Evolutionary conservation across 805 yeast genomes (phyloP).

Genomic region (Yarrowia yakushimensis): DNA sequence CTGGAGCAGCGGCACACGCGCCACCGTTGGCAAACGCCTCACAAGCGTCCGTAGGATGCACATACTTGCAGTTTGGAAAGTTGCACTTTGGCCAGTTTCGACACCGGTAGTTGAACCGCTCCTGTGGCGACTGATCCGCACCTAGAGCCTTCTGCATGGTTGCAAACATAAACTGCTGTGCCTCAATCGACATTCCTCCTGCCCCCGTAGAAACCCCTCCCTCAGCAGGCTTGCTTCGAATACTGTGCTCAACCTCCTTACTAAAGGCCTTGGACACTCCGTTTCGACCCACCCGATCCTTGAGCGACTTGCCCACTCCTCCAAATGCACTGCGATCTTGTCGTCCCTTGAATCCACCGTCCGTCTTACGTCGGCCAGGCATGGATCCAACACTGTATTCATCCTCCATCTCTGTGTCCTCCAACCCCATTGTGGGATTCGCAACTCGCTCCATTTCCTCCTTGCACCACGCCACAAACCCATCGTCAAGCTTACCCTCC

Average conservation of each 20-base stretch:
- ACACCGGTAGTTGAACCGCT: constrained; percentile 32
- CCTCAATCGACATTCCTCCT: background rate
- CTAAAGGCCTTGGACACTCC: constrained; percentile 4
- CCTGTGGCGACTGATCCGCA: background rate
- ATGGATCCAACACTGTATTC: background rate
- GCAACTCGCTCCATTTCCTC: background rate
- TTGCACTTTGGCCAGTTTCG: constrained; percentile 40
- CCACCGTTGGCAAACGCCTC: constrained; percentile 45
- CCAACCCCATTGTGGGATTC: background rate
- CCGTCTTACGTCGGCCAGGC: background rate
- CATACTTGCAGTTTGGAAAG: constrained; percentile 52
- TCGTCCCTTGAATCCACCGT: background rate
- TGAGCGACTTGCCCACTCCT: constrained; percentile 16
- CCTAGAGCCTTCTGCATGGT: constrained; percentile 2
- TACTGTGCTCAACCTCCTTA: background rate
- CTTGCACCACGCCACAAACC: constrained; percentile 17
- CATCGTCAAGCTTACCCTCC: background rate
- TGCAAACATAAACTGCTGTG: constrained; percentile 5
- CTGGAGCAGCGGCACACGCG: constrained; percentile 75
- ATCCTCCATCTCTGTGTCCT: constrained; percentile 14
- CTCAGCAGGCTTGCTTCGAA: background rate
- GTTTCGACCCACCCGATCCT: constrained; percentile 20
- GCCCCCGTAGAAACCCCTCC: background rate
- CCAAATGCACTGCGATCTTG: constrained; percentile 2
- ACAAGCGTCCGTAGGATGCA: constrained; percentile 79